Evolutionary conservation across 352 stramenopile species (phyloP).

Genomic region (Phytophthora aleatoria): DNA sequence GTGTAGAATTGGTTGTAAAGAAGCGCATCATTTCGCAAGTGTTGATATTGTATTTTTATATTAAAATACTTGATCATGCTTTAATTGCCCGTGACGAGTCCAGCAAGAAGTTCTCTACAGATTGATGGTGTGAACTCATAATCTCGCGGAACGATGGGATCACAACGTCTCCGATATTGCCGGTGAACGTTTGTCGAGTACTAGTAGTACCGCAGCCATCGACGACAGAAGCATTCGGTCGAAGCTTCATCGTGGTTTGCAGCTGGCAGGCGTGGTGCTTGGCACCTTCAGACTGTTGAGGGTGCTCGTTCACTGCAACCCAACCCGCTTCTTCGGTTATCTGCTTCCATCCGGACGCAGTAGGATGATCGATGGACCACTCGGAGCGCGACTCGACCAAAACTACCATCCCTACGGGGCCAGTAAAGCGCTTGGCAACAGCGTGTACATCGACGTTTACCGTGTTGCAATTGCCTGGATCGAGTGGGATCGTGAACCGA

Average conservation of each 20-base stretch:
- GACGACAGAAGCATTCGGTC: conserved; percentile 1
- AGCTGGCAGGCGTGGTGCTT: conserved; percentile 8
- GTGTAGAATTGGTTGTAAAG: no score
- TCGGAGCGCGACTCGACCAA: conserved; percentile 1
- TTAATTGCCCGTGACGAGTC: conserved; percentile 16
- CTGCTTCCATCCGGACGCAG: not conserved
- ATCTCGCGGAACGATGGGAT: conserved; percentile 35
- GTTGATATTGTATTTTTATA: no score
- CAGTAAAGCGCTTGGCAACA: not conserved
- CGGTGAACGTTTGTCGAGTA: conserved; percentile 12
- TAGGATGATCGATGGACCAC: not conserved
- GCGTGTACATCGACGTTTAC: conserved; percentile 2
- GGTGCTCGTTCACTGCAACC: conserved; percentile 3
- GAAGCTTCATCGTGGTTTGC: conserved; percentile 20
- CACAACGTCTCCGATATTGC: conserved; percentile 20
- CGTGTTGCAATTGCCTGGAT: not conserved
- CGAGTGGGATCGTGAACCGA: not conserved
- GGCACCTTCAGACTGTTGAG: not conserved
- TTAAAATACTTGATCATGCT: not conserved
- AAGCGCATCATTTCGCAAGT: no score
- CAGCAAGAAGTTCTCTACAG: conserved; percentile 30
- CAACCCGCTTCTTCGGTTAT: conserved; percentile 17
- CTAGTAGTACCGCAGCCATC: not conserved
- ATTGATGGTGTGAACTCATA: conserved; percentile 25
- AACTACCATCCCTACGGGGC: not conserved